These are phyloP conservation scores for Centaurea solstitialis DNA, from an alignment of 129 eudicot genomes.

Conservation along the genomic window DNA sequence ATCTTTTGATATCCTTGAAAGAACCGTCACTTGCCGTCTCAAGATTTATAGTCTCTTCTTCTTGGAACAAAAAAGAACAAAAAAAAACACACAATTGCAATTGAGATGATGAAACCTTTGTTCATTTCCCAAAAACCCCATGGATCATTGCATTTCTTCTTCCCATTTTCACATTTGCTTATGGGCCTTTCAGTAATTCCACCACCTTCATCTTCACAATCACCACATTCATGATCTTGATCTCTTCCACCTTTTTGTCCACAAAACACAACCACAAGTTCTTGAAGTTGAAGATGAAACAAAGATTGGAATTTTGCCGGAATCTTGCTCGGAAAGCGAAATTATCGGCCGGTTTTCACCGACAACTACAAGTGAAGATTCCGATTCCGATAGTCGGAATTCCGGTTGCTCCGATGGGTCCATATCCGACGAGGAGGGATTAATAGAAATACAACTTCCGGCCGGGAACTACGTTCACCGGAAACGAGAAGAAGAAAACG, in stretches of 20 bases:
- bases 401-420: slow-evolving; percentile 50
- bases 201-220: slow-evolving; percentile 23
- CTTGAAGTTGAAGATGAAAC: slow-evolving; percentile 3
- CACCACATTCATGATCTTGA: slow-evolving; percentile 30
- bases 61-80: background rate
- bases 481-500: slow-evolving; percentile 13
- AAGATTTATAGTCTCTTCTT: slow-evolving; percentile 7
- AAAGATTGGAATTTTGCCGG: slow-evolving; percentile 25
- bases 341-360: slow-evolving; percentile 30
- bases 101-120: slow-evolving; percentile 40
- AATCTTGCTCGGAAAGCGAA: slow-evolving; percentile 43
- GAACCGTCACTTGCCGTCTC: background rate
- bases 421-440: slow-evolving; percentile 80
- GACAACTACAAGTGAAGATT: slow-evolving; percentile 55
- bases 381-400: slow-evolving; percentile 35
- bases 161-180: slow-evolving; percentile 35
- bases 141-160: slow-evolving; percentile 40
- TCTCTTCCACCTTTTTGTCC: slow-evolving; percentile 35
- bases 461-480: slow-evolving; percentile 46
- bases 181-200: slow-evolving; percentile 23
- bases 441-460: slow-evolving; percentile 73
- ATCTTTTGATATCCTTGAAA: background rate
- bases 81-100: background rate
- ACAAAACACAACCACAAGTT: slow-evolving; percentile 24
- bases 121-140: slow-evolving; percentile 30